Conservation (phyloP, 768 basidiomycete species). For the Termitomyces sp. region DNA sequence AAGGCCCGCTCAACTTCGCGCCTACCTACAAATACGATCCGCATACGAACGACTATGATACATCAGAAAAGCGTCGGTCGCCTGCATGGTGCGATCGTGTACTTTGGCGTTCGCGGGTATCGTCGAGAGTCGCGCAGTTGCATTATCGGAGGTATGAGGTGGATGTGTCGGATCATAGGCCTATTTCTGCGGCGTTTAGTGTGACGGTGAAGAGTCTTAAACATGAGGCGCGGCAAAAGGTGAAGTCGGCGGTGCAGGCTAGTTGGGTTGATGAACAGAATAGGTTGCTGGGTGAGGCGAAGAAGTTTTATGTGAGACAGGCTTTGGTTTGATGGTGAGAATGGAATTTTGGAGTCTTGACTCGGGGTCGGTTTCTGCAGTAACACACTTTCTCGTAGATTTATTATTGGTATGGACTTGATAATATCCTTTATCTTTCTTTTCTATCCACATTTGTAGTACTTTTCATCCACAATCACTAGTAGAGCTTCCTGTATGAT, state of each 20-base stretch:
- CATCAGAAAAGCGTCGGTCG: conserved; percentile 81
- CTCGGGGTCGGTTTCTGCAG: no score
- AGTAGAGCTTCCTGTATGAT: no score
- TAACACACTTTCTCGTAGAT: not conserved
- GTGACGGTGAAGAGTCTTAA: conserved; percentile 73
- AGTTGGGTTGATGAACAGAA: conserved; percentile 51
- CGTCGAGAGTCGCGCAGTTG: conserved; percentile 56
- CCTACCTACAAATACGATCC: conserved; percentile 97
- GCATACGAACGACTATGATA: conserved; percentile 74
- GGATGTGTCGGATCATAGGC: conserved; percentile 88
- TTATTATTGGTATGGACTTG: conserved; percentile 4
- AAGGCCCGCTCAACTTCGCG: conserved; percentile 77
- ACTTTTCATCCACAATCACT: not conserved
- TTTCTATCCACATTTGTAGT: not conserved
- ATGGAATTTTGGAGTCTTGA: not conserved
- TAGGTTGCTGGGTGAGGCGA: conserved; percentile 33
- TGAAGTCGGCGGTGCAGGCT: conserved; percentile 52
- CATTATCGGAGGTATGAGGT: conserved; percentile 82
- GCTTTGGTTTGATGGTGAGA: conserved; percentile 18
- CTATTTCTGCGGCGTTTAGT: conserved; percentile 77
- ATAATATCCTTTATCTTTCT: not conserved
- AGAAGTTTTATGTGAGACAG: conserved; percentile 38
- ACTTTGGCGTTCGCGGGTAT: conserved; percentile 64
- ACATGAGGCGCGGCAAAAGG: conserved; percentile 50
- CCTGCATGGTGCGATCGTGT: conserved; percentile 99